Conservation (phyloP, 345 rosid genomes). For the Syzygium oleosum region DNA sequence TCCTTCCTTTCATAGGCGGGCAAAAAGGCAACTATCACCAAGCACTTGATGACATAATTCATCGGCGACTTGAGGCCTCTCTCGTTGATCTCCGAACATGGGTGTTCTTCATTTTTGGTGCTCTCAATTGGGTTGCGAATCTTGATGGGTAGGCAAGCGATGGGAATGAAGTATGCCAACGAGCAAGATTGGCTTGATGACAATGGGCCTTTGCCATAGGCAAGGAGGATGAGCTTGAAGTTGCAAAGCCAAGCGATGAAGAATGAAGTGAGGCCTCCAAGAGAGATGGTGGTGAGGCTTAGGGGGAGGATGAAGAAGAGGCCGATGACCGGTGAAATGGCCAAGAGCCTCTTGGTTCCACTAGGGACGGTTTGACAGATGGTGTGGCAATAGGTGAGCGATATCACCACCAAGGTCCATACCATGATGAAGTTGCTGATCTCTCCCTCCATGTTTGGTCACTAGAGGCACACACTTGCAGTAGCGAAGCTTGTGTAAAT, state of each 20-base stretch:
- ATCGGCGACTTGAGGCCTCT: background rate
- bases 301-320: constrained; percentile 23
- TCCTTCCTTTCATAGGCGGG: constrained; percentile 14
- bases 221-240: constrained; percentile 25
- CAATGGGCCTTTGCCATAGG: constrained; percentile 20
- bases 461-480: background rate
- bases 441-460: background rate
- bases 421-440: constrained; percentile 7
- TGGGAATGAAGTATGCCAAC: constrained; percentile 30
- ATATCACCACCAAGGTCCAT: constrained; percentile 7
- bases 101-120: constrained; percentile 5
- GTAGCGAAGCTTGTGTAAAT: background rate
- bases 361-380: constrained; percentile 4
- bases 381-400: constrained; percentile 9
- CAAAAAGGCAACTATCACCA: constrained; percentile 16
- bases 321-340: constrained; percentile 10
- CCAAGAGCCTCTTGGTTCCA: constrained; percentile 8
- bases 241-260: constrained; percentile 17
- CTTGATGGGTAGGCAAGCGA: constrained; percentile 56
- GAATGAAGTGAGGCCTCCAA: constrained; percentile 9
- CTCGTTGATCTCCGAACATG: background rate
- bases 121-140: constrained; percentile 6
- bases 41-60: constrained; percentile 22
- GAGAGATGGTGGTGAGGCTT: constrained; percentile 5
- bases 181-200: constrained; percentile 13